phyloP scores from a whole-genome alignment of 163 green algal genomes.

The Volvox carteri region DNA sequence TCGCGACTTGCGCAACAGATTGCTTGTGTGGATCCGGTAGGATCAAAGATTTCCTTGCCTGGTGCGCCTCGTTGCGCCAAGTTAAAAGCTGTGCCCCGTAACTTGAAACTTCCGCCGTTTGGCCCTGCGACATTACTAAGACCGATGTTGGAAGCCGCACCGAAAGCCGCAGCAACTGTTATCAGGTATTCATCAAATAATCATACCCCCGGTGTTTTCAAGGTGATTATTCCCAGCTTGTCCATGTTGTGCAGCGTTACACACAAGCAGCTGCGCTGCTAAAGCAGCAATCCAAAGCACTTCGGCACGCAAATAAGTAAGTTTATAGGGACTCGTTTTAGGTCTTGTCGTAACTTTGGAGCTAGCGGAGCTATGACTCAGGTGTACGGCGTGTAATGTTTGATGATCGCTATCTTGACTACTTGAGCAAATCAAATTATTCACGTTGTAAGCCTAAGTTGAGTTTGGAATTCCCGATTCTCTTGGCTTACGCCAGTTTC shows the following conservation, averaged over 20 bases:
- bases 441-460: too few relatives aligned
- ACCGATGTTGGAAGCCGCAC: background rate
- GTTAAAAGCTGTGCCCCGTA: slow-evolving; percentile 83
- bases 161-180: background rate
- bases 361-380: too few relatives aligned
- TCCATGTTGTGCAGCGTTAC: too few relatives aligned
- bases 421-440: too few relatives aligned
- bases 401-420: too few relatives aligned
- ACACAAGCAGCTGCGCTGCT: too few relatives aligned
- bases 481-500: too few relatives aligned
- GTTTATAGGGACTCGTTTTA: background rate
- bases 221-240: background rate
- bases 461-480: too few relatives aligned
- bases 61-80: slow-evolving; percentile 67
- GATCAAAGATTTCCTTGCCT: slow-evolving; percentile 53
- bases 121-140: slow-evolving; percentile 60
- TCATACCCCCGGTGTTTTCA: slow-evolving; percentile 13
- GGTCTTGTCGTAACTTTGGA: background rate
- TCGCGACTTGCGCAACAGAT: background rate
- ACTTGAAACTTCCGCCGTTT: slow-evolving; percentile 73
- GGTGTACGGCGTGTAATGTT: too few relatives aligned
- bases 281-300: too few relatives aligned
- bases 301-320: too few relatives aligned
- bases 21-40: background rate
- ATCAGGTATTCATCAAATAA: background rate